Evolutionary conservation across 2,329 filamentous ascomycete genomes (phyloP).

Genomic region (Alternaria ethzedia): DNA sequence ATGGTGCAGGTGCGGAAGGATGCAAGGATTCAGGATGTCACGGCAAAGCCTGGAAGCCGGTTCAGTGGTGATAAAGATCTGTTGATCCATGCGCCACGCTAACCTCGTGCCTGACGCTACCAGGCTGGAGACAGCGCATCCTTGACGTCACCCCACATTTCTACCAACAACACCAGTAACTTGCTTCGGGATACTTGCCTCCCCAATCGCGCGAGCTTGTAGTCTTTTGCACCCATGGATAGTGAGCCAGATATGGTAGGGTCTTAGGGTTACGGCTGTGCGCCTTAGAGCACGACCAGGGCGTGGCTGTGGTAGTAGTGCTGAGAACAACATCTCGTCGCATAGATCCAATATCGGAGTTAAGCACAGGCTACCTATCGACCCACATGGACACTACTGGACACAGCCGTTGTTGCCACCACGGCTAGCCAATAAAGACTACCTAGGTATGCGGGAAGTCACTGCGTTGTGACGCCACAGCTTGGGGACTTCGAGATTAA

Average conservation of each 20-base stretch:
- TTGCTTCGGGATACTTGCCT: background rate
- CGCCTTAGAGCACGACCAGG: background rate
- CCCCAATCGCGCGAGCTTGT: background rate
- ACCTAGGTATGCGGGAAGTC: background rate
- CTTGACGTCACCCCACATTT: constrained; percentile 10
- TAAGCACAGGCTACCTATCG: background rate
- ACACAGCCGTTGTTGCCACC: background rate
- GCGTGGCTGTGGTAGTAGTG: background rate
- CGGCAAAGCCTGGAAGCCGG: constrained; percentile 1
- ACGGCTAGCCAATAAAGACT: background rate
- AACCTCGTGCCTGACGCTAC: background rate
- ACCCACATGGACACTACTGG: background rate
- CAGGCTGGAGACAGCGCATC: constrained; percentile 1
- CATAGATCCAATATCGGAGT: background rate
- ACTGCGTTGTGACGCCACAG: background rate
- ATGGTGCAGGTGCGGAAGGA: background rate
- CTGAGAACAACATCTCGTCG: background rate
- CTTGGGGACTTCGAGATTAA: background rate
- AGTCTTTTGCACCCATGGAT: background rate
- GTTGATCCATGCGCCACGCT: constrained; percentile 2
- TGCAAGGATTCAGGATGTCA: constrained; percentile 3
- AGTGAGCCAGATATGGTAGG: background rate
- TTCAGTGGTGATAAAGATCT: background rate
- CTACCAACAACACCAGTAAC: background rate
- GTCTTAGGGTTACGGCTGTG: background rate